Evolutionary conservation across 2,329 filamentous ascomycete genomes (phyloP).

Genomic region (Xylariaceae sp.): DNA sequence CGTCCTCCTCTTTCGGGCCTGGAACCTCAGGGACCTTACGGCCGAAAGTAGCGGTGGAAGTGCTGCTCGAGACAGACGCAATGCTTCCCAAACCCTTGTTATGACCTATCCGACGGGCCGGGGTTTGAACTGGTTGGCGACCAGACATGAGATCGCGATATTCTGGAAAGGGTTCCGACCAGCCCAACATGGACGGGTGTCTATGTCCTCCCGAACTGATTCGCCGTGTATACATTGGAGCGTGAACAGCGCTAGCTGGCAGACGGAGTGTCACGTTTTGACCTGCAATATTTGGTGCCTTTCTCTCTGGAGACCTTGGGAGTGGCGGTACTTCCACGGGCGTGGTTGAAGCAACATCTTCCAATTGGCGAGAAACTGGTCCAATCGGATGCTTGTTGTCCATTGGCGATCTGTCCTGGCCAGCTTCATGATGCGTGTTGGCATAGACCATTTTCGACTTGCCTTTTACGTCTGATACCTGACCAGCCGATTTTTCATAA

Average conservation of each 20-base stretch:
- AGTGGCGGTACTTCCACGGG: too few relatives aligned
- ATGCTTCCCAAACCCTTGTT: neutral
- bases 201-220: too few relatives aligned
- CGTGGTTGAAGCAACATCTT: too few relatives aligned
- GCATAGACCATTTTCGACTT: neutral
- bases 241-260: neutral
- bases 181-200: too few relatives aligned
- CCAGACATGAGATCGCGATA: constrained; percentile 18
- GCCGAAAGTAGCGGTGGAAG: neutral
- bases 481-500: too few relatives aligned
- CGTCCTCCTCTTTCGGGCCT: constrained; percentile 19
- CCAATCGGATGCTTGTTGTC: neutral
- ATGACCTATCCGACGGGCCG: neutral
- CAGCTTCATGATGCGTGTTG: neutral
- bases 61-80: neutral
- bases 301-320: too few relatives aligned
- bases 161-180: constrained; percentile 17
- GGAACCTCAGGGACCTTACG: neutral
- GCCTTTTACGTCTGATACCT: too few relatives aligned
- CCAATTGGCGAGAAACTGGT: too few relatives aligned
- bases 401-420: neutral
- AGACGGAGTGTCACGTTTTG: too few relatives aligned
- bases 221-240: neutral
- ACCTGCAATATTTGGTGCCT: too few relatives aligned
- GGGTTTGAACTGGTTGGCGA: neutral